A percentile compares a stretch with the other conserved stretches of the same genome.
Evolutionary conservation across 306 rosid species (phyloP).

Genomic region (Clitoria ternatea): DNA sequence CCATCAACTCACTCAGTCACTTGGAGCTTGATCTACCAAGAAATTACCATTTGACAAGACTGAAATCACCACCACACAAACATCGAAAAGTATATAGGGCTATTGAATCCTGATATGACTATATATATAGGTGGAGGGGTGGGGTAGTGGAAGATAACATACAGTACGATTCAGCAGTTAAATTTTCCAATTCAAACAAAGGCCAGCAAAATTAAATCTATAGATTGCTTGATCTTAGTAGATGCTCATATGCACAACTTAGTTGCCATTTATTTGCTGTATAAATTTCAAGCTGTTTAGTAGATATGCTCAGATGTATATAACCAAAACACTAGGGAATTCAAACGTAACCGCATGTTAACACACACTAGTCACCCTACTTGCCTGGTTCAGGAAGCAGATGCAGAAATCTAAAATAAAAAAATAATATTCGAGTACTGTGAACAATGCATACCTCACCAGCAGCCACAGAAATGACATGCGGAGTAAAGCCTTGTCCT

Average conservation of each 20-base stretch:
- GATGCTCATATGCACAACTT: neutral
- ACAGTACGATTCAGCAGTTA: neutral
- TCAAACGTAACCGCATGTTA: neutral
- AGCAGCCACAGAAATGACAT: conserved; percentile 69
- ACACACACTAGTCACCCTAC: neutral
- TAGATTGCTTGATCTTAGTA: neutral
- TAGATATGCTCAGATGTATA: neutral
- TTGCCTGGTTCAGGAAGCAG: neutral
- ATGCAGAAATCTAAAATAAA: conserved; percentile 16
- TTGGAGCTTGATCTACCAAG: neutral
- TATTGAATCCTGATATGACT: neutral
- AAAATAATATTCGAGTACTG: neutral
- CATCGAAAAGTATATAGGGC: neutral
- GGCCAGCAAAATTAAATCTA: neutral
- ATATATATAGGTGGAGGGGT: neutral
- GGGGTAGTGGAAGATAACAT: neutral
- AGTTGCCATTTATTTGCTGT: neutral
- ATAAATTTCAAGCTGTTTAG: neutral
- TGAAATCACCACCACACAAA: neutral
- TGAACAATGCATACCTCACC: conserved; percentile 71
- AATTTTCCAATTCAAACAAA: neutral
- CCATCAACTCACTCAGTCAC: conserved; percentile 3
- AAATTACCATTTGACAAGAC: neutral
- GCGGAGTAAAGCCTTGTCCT: conserved; percentile 83
- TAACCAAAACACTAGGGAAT: neutral